Base-by-base conservation (phyloP, 441 rosid species). In the Isatis lusitanica region DNA sequence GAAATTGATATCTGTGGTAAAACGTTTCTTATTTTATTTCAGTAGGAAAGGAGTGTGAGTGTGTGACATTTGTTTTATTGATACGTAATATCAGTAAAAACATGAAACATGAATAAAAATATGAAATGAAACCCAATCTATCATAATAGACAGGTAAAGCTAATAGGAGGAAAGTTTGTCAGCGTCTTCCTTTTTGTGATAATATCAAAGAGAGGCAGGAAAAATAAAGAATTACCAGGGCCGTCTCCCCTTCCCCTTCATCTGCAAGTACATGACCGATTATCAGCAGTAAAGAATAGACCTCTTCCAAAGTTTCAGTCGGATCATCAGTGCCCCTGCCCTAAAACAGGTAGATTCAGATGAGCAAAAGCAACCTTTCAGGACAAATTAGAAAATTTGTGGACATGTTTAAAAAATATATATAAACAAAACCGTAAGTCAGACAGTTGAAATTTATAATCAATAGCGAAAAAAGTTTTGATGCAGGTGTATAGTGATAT, bases 241-340 rank as follows among this genome's bases (percentile, higher is more conserved):
- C 98, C 9, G 98, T 95, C 84, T 95, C 99, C 70, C 99, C 98
- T 70, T 95, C 97, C 71, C 98, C 95, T 85, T 95, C 99, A 83
- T 95, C 99, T 52, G 96, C 98, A 83, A 95, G 91, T 63, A 95
- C 90, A 82, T 95, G 98, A 76, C 99, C 99, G 36, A 83, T 84
- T 82, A 95, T 86, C 51, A 95, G 75, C 79, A 93, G 80, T 79
- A 95, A 81, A 12, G 96, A 93, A 82, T 91, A 95, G 56, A 91
- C 84, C 84, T 95, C 99, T 81, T 95, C 99, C 85, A 95, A 75
- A 75, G 87, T 90, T 81, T 84, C 90, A 26, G 92, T 95, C 39
- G 79, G 94, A 81, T 93, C 97, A 68, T 76, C 82, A 78, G 79
- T 74, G 83, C 95, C 94, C 83, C 90, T 88, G 78, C 97, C 98